Evolutionary conservation across 805 yeast genomes (phyloP).

Genomic region (Kodamaea neixiangensis): DNA sequence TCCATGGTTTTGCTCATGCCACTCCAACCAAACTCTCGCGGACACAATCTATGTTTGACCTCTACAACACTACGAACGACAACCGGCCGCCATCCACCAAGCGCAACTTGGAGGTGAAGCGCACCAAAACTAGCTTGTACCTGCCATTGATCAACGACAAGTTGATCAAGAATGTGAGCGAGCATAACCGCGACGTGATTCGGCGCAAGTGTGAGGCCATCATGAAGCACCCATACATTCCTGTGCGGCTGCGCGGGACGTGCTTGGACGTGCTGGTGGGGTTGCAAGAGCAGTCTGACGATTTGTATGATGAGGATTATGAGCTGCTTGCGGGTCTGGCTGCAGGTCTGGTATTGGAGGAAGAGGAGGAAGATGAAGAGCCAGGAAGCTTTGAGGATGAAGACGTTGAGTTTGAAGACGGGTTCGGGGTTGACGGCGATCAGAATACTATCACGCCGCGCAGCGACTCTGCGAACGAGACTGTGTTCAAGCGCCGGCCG

Average conservation of each 20-base stretch:
- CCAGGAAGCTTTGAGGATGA: not conserved
- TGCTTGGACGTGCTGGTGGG: constrained; percentile 4
- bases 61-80: constrained; percentile 14
- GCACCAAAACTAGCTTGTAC: constrained; percentile 23
- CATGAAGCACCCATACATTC: constrained; percentile 18
- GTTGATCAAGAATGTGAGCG: constrained; percentile 19
- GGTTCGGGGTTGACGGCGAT: constrained; percentile 6
- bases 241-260: not conserved
- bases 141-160: constrained; percentile 21
- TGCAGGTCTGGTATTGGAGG: not conserved
- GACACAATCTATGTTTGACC: constrained; percentile 39
- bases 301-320: constrained; percentile 4
- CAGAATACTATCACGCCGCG: constrained; percentile 14
- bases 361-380: not conserved
- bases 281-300: not conserved
- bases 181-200: constrained; percentile 22
- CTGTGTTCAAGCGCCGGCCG: constrained; percentile 18
- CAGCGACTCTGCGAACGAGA: not conserved
- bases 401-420: not conserved
- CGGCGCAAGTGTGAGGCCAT: constrained; percentile 25
- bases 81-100: not conserved
- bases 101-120: constrained; percentile 13
- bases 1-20: constrained; percentile 4
- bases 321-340: not conserved
- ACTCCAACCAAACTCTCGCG: constrained; percentile 28